A percentile compares a stretch with the other conserved stretches of the same genome.
Conservation (phyloP, 345 rosid genomes). For the Corchorus capsularis region DNA sequence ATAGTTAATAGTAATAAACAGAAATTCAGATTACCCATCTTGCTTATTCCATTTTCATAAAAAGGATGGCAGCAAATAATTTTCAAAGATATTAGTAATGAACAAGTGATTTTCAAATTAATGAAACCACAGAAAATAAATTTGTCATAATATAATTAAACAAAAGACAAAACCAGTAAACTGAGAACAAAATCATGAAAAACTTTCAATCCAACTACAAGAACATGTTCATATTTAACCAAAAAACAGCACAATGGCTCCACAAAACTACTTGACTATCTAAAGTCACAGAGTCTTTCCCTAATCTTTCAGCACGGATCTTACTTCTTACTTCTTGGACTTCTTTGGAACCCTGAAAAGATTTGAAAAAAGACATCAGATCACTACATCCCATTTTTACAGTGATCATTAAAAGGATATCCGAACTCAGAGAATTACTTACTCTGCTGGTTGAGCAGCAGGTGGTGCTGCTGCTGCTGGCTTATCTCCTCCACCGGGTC, state of each 20-base stretch:
- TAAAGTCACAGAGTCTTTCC: slow-evolving; percentile 16
- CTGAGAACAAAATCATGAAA: slow-evolving; percentile 7
- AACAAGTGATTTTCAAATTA: not conserved
- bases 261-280: slow-evolving; percentile 29
- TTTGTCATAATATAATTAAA: not conserved
- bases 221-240: slow-evolving; percentile 22
- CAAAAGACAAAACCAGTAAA: not conserved
- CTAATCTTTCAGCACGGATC: not conserved
- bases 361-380: not conserved
- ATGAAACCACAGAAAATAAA: not conserved
- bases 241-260: slow-evolving; percentile 21
- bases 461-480: slow-evolving; percentile 39
- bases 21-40: not conserved
- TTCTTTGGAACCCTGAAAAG: slow-evolving; percentile 50
- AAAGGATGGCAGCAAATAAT: not conserved
- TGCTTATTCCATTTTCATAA: not conserved
- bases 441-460: slow-evolving; percentile 43
- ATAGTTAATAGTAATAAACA: too few relatives aligned
- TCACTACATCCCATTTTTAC: not conserved
- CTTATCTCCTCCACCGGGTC: slow-evolving; percentile 64
- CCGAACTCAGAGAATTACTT: slow-evolving; percentile 1
- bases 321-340: slow-evolving; percentile 51
- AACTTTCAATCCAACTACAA: slow-evolving; percentile 19
- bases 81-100: too few relatives aligned
- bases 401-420: not conserved